Base-by-base conservation (phyloP, 441 rosid genomes). In the Gossypium trilobum region DNA sequence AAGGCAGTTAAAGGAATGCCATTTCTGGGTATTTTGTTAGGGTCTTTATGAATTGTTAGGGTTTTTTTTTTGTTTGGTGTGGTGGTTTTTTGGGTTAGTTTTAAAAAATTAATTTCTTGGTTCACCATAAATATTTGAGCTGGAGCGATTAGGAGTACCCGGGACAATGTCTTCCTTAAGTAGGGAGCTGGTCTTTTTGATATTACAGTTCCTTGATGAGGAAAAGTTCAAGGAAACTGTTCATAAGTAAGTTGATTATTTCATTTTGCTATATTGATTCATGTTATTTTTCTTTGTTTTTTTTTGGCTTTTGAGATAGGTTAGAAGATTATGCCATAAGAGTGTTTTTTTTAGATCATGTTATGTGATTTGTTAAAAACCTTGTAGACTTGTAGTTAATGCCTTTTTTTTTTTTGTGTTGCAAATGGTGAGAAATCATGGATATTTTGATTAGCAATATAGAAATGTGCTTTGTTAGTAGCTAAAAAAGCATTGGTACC, bases 191-290 rank as follows among this genome's bases (percentile, higher is more conserved):
- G 90, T 87, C 17, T 87, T 87, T 36, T 39, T 87, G 70, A 85
- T 87, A 23, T 79, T 83, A 22, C 88, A 87, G 80, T 87, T 87
- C 77, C 72, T 87, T 56, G 90, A 85, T 14, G 90, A 87, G 70
- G 88, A 87, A 77, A 87, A 87, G 74, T 87, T 83, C 81, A 85
- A 85, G 79, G 88, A 87, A 1, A 76, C 90, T 50, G 88, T 85
- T 27, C 91, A 87, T 78, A 87, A 79, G 91, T 86, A 74, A 59
- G 77, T 9, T n/a, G 25, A 50, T 25, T 44, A 16, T 39, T 36
- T 67, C 58, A 50, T 67, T 67, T 66, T 50, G 4, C 10, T 61
- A 16, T 42, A n/a, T n/a, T 33, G 20, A 3, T 50, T 55, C 31
- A 14, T 75, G 2, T 69, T 54, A 19, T 50, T 4, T 6, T 44